Base-by-base conservation (phyloP, 371 early-diverging fungal genomes). In the Blakeslea trispora region DNA sequence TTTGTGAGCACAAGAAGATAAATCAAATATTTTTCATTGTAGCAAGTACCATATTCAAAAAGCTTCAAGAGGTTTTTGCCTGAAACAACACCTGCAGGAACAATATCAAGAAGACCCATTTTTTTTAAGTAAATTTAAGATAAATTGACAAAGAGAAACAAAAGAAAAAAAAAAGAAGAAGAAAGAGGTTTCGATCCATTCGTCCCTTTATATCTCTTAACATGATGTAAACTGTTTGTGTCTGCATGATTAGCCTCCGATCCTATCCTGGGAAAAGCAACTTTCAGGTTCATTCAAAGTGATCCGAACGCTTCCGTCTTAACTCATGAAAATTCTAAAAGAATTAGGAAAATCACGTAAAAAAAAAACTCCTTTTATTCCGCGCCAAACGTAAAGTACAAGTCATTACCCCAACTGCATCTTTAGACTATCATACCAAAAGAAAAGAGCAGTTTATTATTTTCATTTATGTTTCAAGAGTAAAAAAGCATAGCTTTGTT, bases 31-130 rank as follows among this genome's bases (percentile, higher is more conserved):
- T 17, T 24, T n/a, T n/a, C 28, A n/a, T 28, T 3, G 3, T 28
- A 3, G 7, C 28, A 28, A 28, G 7, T 77, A 77, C 77, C 79
- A 60, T 93, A 92, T 59, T 83, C 77, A 57, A 90, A 90, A 57
- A 94, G 72, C 86, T 93, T 94, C 72, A 83, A 81, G 64, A 93
- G 82, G 72, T 92, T 80, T 68, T 93, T 87, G 61, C 95, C 95
- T 57, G 93, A 90, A 68, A 94, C 77, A 70, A 94, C 94, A 58
- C 95, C 95, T 71, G 92, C 79, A 59, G 91, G 90, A 69, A 94
- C 88, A 66, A 91, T 83, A 69, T 87, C 88, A 62, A 88, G 82
- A 52, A 92, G 62, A 79, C 89, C 90, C 86, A 86, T 87, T 61
- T 58, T 79, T 52, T 51, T 24, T 21, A 34, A 43, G 52, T 61